phyloP scores from a whole-genome alignment of 306 rosid genomes.

The Vicia sativa region DNA sequence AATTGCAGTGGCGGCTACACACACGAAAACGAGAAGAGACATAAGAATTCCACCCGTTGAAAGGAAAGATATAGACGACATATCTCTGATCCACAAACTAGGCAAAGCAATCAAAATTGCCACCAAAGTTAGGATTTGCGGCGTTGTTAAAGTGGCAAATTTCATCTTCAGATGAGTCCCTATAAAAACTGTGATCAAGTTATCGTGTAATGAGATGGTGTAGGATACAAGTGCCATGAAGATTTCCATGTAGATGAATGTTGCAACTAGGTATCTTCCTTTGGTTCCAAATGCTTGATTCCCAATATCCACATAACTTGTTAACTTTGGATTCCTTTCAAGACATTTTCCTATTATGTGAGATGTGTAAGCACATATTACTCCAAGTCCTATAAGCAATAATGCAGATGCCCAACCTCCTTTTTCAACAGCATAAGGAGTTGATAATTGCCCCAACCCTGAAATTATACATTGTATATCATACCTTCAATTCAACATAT shows the following conservation, averaged over 20 bases:
- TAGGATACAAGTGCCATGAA: constrained; percentile 82
- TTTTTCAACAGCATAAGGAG: constrained; percentile 66
- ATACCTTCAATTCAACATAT: no score
- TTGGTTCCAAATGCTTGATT: constrained; percentile 64
- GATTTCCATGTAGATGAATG: constrained; percentile 62
- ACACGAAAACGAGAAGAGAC: constrained; percentile 58
- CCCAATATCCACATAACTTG: constrained; percentile 66
- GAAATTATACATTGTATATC: not conserved
- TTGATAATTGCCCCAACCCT: constrained; percentile 83
- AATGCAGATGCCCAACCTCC: constrained; percentile 67
- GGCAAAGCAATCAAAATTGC: constrained; percentile 66
- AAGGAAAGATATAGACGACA: constrained; percentile 70
- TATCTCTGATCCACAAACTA: constrained; percentile 65
- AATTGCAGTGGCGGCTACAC: constrained; percentile 55
- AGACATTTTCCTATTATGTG: constrained; percentile 69
- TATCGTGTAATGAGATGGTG: constrained; percentile 82
- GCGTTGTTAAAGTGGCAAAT: constrained; percentile 40
- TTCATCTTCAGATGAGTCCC: constrained; percentile 46
- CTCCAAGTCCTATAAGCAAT: constrained; percentile 59
- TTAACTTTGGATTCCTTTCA: constrained; percentile 53
- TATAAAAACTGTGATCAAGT: constrained; percentile 47
- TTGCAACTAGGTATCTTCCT: constrained; percentile 55
- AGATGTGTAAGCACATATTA: constrained; percentile 54
- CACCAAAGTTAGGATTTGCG: constrained; percentile 54
- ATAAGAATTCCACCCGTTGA: constrained; percentile 65